Conservation (phyloP, 179 eudicot genomes). For the Beta macrorhiza region DNA sequence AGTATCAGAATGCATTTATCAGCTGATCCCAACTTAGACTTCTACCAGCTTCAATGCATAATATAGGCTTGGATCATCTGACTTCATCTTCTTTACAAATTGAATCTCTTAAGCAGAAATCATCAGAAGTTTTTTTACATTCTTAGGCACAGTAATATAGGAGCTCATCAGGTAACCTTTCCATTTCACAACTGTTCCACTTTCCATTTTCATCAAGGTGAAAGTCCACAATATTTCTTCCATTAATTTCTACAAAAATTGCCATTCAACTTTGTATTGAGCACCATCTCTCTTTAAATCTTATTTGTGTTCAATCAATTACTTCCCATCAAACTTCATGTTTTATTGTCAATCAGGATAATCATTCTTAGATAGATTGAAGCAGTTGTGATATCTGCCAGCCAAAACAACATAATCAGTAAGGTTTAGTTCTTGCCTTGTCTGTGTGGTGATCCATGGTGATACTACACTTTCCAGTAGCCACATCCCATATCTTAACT, state of each 20-base stretch:
- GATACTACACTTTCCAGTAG: conserved; percentile 66
- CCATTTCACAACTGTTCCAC: background rate
- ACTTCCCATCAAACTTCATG: background rate
- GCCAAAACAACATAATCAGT: conserved; percentile 4
- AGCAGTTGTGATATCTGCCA: conserved; percentile 8
- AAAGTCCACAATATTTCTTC: background rate
- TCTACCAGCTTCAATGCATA: background rate
- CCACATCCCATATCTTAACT: conserved; percentile 93
- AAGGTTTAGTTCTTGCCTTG: conserved; percentile 52
- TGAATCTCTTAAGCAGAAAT: background rate
- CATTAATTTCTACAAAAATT: background rate
- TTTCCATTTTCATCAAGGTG: background rate
- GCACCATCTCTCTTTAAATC: background rate
- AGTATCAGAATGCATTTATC: background rate
- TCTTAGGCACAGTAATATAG: background rate
- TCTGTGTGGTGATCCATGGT: conserved; percentile 93
- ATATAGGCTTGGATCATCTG: background rate
- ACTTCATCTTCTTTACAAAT: background rate
- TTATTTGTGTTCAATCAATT: background rate
- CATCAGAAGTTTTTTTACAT: background rate
- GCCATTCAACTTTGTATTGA: background rate
- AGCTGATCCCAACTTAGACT: too few relatives aligned
- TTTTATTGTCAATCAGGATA: background rate
- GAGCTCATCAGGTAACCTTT: background rate
- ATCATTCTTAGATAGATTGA: background rate